Evolutionary conservation across 306 rosid genomes (phyloP).

Genomic region (Pterocarpus santalinus): DNA sequence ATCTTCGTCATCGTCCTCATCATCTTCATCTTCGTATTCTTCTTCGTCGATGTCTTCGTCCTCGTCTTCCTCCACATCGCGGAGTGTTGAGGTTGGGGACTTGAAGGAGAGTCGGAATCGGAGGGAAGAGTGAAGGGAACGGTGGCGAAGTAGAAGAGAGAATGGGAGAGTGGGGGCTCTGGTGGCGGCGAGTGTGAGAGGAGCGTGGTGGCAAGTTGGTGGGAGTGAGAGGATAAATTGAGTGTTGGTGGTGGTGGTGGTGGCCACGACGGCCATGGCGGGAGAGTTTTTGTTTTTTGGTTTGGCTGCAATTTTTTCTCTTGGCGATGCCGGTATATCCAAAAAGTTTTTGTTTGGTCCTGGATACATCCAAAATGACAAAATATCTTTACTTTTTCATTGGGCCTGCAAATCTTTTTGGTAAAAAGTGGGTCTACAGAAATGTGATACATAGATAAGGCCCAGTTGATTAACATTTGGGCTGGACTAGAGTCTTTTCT

Average conservation of each 20-base stretch:
- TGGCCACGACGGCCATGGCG: constrained; percentile 92
- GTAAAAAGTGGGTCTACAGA: too few relatives aligned
- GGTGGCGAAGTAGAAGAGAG: constrained; percentile 38
- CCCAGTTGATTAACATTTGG: too few relatives aligned
- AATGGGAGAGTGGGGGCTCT: constrained; percentile 25
- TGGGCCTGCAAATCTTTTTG: too few relatives aligned
- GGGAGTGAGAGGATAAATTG: constrained; percentile 48
- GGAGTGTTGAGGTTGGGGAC: constrained; percentile 59
- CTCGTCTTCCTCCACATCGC: constrained; percentile 56
- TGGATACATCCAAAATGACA: too few relatives aligned
- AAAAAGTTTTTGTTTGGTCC: background rate
- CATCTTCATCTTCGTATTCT: constrained; percentile 62
- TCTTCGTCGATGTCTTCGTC: constrained; percentile 45
- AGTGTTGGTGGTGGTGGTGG: constrained; percentile 64
- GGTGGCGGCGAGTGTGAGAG: constrained; percentile 39
- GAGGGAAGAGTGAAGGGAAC: constrained; percentile 47
- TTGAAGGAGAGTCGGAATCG: constrained; percentile 56
- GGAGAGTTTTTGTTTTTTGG: constrained; percentile 57
- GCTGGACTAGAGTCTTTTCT: too few relatives aligned
- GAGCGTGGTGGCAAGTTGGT: constrained; percentile 20
- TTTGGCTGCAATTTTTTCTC: background rate
- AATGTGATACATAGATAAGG: too few relatives aligned
- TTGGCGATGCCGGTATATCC: background rate
- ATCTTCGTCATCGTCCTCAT: constrained; percentile 56
- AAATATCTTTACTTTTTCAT: too few relatives aligned